Conservation (phyloP, 108 stramenopile genomes). For the Cyclostephanos tholiformis region DNA sequence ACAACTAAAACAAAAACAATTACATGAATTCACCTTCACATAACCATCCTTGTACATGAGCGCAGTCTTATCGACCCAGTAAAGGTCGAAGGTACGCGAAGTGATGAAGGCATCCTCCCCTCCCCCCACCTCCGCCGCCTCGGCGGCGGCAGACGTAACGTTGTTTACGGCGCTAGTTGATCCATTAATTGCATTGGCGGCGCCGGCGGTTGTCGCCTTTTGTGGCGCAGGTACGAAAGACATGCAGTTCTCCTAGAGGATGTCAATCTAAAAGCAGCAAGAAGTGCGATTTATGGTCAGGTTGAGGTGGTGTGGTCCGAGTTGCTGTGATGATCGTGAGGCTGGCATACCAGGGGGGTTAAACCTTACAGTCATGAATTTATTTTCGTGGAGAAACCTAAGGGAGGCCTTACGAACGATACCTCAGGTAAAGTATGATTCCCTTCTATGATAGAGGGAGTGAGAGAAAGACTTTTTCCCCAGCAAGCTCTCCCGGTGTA, state of each 20-base stretch:
- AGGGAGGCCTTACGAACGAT: too few relatives aligned
- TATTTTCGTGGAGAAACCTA: background rate
- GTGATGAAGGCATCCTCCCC: slow-evolving; percentile 83
- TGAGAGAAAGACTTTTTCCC: too few relatives aligned
- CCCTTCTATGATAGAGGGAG: too few relatives aligned
- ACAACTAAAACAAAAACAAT: background rate
- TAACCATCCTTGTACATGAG: slow-evolving; percentile 89
- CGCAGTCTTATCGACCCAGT: slow-evolving; percentile 83
- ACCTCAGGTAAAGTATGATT: too few relatives aligned
- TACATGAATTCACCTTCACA: slow-evolving; percentile 69
- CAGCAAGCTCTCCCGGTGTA: too few relatives aligned
- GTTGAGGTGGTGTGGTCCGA: background rate
- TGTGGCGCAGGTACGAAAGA: slow-evolving; percentile 91
- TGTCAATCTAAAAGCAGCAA: background rate
- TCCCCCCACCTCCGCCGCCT: slow-evolving; percentile 45
- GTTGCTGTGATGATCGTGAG: background rate
- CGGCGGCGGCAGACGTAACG: slow-evolving; percentile 42
- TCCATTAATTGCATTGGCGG: slow-evolving; percentile 53
- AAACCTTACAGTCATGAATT: background rate
- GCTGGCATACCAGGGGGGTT: background rate
- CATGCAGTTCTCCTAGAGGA: slow-evolving; percentile 67
- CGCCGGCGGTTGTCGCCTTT: slow-evolving; percentile 71
- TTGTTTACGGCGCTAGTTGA: slow-evolving; percentile 43
- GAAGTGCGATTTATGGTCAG: slow-evolving; percentile 6
- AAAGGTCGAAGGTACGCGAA: slow-evolving; percentile 86